Evolutionary conservation across 225 moss, liverwort and hornwort genomes (phyloP).

Genomic region (Bryoerythrophyllum caledonicum): DNA sequence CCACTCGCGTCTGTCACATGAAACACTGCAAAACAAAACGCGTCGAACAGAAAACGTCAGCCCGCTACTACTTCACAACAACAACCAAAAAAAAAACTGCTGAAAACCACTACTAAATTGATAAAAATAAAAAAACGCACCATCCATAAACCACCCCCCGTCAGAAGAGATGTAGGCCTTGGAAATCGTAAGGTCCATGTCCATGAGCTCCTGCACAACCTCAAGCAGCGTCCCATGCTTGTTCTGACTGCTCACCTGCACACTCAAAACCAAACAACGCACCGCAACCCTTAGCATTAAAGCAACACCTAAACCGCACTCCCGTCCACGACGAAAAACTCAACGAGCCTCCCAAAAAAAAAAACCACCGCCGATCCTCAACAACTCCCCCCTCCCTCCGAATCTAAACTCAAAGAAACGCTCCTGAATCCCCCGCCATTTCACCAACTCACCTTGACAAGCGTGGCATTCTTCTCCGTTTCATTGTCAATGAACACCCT

Average conservation of each 20-base stretch:
- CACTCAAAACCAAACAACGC: slow-evolving; percentile 5
- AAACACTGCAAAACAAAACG: slow-evolving; percentile 66
- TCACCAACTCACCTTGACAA: slow-evolving; percentile 44
- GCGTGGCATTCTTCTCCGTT: slow-evolving; percentile 41
- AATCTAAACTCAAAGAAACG: too few relatives aligned
- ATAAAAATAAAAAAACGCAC: slow-evolving; percentile 34
- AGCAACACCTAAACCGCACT: neutral
- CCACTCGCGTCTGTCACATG: slow-evolving; percentile 73
- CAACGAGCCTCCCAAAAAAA: too few relatives aligned
- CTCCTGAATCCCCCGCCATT: neutral
- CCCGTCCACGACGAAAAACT: too few relatives aligned
- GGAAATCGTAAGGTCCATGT: slow-evolving; percentile 48
- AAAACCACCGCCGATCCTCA: neutral
- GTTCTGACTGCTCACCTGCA: slow-evolving; percentile 61
- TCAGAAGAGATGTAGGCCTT: slow-evolving; percentile 59
- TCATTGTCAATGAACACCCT: slow-evolving; percentile 62
- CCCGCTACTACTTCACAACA: neutral
- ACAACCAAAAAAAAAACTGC: slow-evolving; percentile 7
- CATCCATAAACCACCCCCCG: slow-evolving; percentile 67
- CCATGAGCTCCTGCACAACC: slow-evolving; percentile 60
- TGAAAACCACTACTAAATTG: neutral
- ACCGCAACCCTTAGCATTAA: neutral
- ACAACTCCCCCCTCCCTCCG: too few relatives aligned
- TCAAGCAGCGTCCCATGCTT: slow-evolving; percentile 54
- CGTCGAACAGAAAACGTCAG: slow-evolving; percentile 16